Conservation (phyloP, 495 filamentous ascomycete genomes). For the Penicillium cosmopolitanum region DNA sequence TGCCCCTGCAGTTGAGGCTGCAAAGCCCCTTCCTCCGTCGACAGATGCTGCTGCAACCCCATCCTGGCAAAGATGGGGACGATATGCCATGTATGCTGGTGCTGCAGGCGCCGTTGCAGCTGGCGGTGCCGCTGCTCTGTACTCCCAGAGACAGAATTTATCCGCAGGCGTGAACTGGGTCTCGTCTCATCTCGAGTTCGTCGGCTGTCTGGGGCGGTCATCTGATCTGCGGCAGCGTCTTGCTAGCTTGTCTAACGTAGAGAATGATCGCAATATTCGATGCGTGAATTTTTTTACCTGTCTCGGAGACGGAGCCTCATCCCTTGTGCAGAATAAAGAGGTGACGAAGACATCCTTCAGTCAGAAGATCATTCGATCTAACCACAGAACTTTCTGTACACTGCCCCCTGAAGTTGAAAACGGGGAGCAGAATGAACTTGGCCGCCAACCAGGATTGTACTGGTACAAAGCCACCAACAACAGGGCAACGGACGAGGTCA, state of each 20-base stretch:
- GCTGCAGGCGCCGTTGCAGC: constrained; percentile 80
- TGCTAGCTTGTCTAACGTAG: constrained; percentile 55
- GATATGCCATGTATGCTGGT: constrained; percentile 80
- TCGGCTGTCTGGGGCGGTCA: constrained; percentile 79
- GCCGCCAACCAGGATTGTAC: constrained; percentile 37
- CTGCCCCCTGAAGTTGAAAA: constrained; percentile 63
- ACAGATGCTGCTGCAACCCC: constrained; percentile 58
- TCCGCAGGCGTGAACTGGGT: constrained; percentile 76
- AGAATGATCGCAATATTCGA: constrained; percentile 59
- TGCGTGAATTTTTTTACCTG: constrained; percentile 84
- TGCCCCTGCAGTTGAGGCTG: constrained; percentile 8
- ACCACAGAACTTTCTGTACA: constrained; percentile 80
- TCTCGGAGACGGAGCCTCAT: constrained; percentile 65
- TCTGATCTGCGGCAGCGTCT: constrained; percentile 76
- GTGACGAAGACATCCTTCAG: constrained; percentile 37
- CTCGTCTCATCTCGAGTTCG: constrained; percentile 91
- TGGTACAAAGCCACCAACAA: constrained; percentile 78
- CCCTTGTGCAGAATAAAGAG: constrained; percentile 38
- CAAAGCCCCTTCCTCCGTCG: constrained; percentile 31
- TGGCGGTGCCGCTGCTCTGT: constrained; percentile 85
- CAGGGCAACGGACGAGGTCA: constrained; percentile 73
- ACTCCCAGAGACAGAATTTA: constrained; percentile 79
- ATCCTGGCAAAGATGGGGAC: constrained; percentile 75
- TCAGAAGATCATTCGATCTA: constrained; percentile 47
- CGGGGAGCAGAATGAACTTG: constrained; percentile 22